Conservation (phyloP, 2,329 filamentous ascomycete genomes). For the Plenodomus biglobosus region DNA sequence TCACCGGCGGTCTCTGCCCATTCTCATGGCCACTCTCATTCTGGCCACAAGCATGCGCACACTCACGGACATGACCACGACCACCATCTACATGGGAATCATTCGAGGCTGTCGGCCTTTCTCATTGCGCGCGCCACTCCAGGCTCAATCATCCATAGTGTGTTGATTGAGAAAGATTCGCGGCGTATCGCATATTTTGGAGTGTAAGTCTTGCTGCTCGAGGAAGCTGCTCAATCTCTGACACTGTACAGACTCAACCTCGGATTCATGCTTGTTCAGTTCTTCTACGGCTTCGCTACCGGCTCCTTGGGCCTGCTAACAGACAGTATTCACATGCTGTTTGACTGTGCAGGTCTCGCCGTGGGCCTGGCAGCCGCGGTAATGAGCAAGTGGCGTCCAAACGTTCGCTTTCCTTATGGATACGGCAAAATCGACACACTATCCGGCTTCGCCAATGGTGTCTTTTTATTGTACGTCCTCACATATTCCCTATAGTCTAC, state of each 20-base stretch:
- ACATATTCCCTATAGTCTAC: background rate
- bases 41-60: conserved; percentile 34
- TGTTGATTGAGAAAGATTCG: conserved; percentile 88
- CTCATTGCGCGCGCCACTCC: conserved; percentile 69
- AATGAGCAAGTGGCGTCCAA: conserved; percentile 95
- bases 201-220: conserved; percentile 61
- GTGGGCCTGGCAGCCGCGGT: conserved; percentile 91
- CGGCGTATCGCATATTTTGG: conserved; percentile 97
- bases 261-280: conserved; percentile 89
- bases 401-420: conserved; percentile 85
- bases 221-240: background rate
- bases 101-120: conserved; percentile 70
- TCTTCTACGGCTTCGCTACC: conserved; percentile 89
- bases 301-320: conserved; percentile 93
- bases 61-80: conserved; percentile 30
- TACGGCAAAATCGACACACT: conserved; percentile 96
- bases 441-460: conserved; percentile 93
- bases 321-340: conserved; percentile 99
- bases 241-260: conserved; percentile 73
- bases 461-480: conserved; percentile 78
- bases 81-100: conserved; percentile 49
- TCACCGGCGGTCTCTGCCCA: conserved; percentile 28
- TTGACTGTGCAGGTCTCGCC: conserved; percentile 89
- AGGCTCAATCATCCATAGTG: conserved; percentile 79
- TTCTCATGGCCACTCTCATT: conserved; percentile 34